Conservation (phyloP, 2,329 filamentous ascomycete species). For the Nemania sp. region DNA sequence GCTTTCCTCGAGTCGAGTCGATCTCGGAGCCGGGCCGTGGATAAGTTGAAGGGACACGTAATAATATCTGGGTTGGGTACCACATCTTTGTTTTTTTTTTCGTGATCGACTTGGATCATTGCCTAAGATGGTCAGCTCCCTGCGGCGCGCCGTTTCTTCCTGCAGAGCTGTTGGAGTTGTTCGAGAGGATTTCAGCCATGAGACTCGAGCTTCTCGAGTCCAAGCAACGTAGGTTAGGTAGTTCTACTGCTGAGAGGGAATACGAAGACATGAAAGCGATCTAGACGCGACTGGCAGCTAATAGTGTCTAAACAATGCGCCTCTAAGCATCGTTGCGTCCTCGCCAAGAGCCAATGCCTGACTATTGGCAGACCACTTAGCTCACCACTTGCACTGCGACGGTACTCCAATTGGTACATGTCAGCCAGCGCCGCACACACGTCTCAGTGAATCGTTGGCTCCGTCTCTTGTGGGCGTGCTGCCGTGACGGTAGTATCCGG, state of each 20-base stretch:
- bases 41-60: constrained; percentile 24
- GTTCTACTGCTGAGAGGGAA: not conserved
- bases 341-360: constrained; percentile 8
- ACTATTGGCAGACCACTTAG: constrained; percentile 12
- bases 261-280: too few relatives aligned
- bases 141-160: constrained; percentile 10
- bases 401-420: constrained; percentile 22
- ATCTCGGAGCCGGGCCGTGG: constrained; percentile 15
- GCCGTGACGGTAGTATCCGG: constrained; percentile 40
- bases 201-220: not conserved
- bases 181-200: constrained; percentile 5
- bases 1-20: constrained; percentile 9
- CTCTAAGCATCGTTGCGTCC: constrained; percentile 25
- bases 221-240: constrained; percentile 4
- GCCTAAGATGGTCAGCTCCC: constrained; percentile 2
- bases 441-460: constrained; percentile 27
- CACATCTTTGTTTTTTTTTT: constrained; percentile 8
- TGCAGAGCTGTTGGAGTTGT: constrained; percentile 12
- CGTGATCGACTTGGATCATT: constrained; percentile 21
- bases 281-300: constrained; percentile 17
- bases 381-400: constrained; percentile 21
- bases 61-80: constrained; percentile 19
- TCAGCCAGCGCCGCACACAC: constrained; percentile 10
- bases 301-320: constrained; percentile 20
- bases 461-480: constrained; percentile 25